Conservation (phyloP, 2,329 filamentous ascomycete genomes). For the Cryphonectria parasitica region DNA sequence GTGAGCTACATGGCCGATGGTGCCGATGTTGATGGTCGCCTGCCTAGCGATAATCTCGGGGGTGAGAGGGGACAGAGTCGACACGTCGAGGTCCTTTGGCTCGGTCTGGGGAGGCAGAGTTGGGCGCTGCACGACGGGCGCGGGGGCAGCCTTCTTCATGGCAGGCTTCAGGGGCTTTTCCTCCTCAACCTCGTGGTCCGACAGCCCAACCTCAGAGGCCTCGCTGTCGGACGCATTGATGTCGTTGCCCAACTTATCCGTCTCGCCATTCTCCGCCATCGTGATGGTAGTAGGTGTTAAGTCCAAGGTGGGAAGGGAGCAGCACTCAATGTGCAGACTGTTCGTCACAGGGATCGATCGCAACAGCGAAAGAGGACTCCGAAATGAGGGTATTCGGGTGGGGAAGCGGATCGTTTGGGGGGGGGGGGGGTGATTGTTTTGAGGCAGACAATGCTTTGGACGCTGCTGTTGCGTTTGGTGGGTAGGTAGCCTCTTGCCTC, state of each 20-base stretch:
- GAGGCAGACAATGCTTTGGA: slow-evolving; percentile 15
- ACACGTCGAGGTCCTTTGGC: slow-evolving; percentile 83
- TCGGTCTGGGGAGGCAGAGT: slow-evolving; percentile 85
- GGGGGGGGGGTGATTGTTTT: slow-evolving; percentile 12
- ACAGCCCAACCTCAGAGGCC: slow-evolving; percentile 56
- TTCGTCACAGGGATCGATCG: slow-evolving; percentile 1
- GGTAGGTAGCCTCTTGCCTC: slow-evolving; percentile 15
- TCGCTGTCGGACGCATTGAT: slow-evolving; percentile 70
- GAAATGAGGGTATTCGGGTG: neutral
- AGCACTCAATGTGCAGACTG: slow-evolving; percentile 3
- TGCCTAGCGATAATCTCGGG: slow-evolving; percentile 97
- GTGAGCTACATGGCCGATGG: slow-evolving; percentile 98
- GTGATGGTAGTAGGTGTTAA: slow-evolving; percentile 30
- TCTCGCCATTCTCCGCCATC: slow-evolving; percentile 58
- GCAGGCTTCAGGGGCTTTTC: slow-evolving; percentile 79
- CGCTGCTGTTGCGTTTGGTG: slow-evolving; percentile 9
- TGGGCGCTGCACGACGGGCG: slow-evolving; percentile 58
- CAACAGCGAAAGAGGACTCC: neutral
- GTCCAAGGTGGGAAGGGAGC: slow-evolving; percentile 14
- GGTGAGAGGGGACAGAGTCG: slow-evolving; percentile 79
- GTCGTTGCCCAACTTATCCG: slow-evolving; percentile 70
- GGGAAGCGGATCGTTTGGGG: too few relatives aligned
- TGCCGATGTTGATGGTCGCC: slow-evolving; percentile 98
- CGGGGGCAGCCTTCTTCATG: slow-evolving; percentile 75
- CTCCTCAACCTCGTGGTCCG: slow-evolving; percentile 61